Base-by-base conservation (phyloP, 495 filamentous ascomycete species). In the Hypoxylon rickii region DNA sequence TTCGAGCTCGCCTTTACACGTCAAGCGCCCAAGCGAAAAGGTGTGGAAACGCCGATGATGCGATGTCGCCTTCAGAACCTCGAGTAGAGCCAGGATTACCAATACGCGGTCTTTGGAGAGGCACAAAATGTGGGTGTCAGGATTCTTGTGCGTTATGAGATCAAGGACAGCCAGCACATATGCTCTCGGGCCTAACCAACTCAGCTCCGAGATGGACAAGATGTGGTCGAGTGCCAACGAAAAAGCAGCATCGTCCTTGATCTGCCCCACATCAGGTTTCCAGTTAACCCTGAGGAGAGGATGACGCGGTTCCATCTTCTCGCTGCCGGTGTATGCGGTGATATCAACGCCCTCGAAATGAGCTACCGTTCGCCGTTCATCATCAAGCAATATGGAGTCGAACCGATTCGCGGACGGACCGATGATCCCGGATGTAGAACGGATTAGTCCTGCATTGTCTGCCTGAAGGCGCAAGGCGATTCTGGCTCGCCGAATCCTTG, bases 201-300 rank as follows among this genome's bases (percentile, higher is more conserved):
- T 17, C 19, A 47, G 18, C 17, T 36, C 44, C 3, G 29, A 13
- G 15, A 34, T 36, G 13, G 44, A 47, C 7, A 47, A 11, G 7
- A 36, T 20, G 12, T n/a, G 31, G 10, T 36, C 44, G 6, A 36
- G 29, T 7, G 16, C 44, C 15, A 19, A 6, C 4, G 44, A 34
- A 15, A 47, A 43, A 6, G 33, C 40, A 5, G 19, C 33, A 15
- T 46, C 38, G 24, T 33, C 39, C 18, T 44, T 31, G 10, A 44
- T 38, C 22, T 32, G 31, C 3, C 49, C 29, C 1, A 70, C 42
- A 18, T 68, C 67, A 2, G 65, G 69, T 57, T 72, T 72, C 69
- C 69, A 72, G n/a, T 36, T 17, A 11, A 63, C 44, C 3, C 59
- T 44, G 1, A 65, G 22, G 31, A 58, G 43, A 1, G 69, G 67